phyloP scores from a whole-genome alignment of 2,329 filamentous ascomycete genomes.

The Alternaria angustiovoidea region DNA sequence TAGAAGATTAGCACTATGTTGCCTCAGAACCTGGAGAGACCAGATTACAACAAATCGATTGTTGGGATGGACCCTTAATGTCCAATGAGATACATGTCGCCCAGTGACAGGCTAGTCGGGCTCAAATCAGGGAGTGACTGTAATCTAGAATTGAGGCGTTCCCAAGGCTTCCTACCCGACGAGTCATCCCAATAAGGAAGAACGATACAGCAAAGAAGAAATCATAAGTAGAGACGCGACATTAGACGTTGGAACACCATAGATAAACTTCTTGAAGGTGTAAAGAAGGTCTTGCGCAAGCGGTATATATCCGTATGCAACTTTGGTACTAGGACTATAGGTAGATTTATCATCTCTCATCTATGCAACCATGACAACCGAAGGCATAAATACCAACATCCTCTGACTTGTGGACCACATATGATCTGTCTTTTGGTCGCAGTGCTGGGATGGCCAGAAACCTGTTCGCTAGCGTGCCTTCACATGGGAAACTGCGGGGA shows the following conservation, averaged over 20 bases:
- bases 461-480: conserved; percentile 4
- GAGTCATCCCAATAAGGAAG: background rate
- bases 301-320: background rate
- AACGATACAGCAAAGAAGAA: background rate
- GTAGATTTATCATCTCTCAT: background rate
- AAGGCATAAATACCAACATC: background rate
- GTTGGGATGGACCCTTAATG: background rate
- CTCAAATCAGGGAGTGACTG: background rate
- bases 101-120: background rate
- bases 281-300: background rate
- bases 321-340: background rate
- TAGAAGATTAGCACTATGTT: background rate
- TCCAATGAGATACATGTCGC: background rate
- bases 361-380: background rate
- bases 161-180: no score
- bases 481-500: conserved; percentile 11
- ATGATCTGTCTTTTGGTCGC: background rate
- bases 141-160: no score
- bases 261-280: background rate
- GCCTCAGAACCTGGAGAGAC: background rate
- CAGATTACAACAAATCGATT: background rate
- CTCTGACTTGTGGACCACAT: background rate
- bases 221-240: background rate
- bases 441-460: background rate
- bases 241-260: background rate